phyloP scores from a whole-genome alignment of 2,329 filamentous ascomycete genomes.

The Xylaria digitata region DNA sequence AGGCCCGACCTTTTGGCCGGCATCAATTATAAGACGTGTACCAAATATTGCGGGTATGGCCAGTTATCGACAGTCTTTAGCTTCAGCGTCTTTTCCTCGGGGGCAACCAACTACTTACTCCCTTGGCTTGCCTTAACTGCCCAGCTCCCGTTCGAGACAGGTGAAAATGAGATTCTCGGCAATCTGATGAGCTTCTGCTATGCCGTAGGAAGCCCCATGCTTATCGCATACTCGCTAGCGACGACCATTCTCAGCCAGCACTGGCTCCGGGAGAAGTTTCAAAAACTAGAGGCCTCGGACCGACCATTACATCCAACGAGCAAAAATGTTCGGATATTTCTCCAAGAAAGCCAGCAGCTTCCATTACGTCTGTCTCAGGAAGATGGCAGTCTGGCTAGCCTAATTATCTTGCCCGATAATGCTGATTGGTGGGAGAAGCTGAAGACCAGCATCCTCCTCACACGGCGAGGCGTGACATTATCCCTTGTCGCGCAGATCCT shows the following conservation, averaged over 20 bases:
- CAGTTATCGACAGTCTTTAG: constrained; percentile 30
- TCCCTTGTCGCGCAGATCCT: constrained; percentile 37
- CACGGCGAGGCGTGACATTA: constrained; percentile 35
- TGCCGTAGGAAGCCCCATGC: constrained; percentile 39
- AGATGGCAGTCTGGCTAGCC: constrained; percentile 35
- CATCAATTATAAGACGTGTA: constrained; percentile 18
- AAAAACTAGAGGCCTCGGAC: constrained; percentile 25
- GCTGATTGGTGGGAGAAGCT: constrained; percentile 37
- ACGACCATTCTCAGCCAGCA: constrained; percentile 41
- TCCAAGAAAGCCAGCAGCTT: constrained; percentile 37
- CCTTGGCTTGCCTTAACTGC: constrained; percentile 42
- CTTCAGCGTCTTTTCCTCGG: constrained; percentile 36
- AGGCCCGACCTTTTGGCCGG: constrained; percentile 13
- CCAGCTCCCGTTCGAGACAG: constrained; percentile 42
- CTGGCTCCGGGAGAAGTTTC: constrained; percentile 35
- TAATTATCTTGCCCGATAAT: constrained; percentile 36
- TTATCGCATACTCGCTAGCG: constrained; percentile 41
- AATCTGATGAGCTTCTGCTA: constrained; percentile 40
- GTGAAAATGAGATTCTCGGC: constrained; percentile 33
- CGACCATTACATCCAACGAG: constrained; percentile 10
- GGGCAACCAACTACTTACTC: constrained; percentile 38
- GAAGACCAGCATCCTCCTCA: constrained; percentile 27
- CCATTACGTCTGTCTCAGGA: constrained; percentile 35
- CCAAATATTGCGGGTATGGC: constrained; percentile 17
- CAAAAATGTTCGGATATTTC: constrained; percentile 35